Percentiles rank a stretch among this genome's conserved stretches.
These are phyloP conservation scores for Gnomoniopsis sp. DNA, from an alignment of 2,329 filamentous ascomycete species.

Conservation along the genomic window DNA sequence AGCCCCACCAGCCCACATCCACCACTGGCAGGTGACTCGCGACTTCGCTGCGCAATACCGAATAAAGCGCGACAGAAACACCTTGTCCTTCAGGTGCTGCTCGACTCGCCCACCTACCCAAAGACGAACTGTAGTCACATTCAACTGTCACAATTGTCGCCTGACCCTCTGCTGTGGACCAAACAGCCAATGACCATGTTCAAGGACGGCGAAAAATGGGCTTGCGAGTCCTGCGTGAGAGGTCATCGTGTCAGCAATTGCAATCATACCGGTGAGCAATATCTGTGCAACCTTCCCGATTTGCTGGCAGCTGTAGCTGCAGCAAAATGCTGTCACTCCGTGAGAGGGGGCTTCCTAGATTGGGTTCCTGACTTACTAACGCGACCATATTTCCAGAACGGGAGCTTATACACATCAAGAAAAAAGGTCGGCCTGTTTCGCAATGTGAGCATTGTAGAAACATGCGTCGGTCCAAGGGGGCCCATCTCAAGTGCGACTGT, in stretches of 20 bases:
- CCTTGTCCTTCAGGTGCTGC: not conserved
- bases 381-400: not conserved
- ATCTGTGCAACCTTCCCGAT: slow-evolving; percentile 18
- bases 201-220: slow-evolving; percentile 88
- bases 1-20: slow-evolving; percentile 6
- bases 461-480: slow-evolving; percentile 91
- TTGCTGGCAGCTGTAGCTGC: not conserved
- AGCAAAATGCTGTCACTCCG: not conserved
- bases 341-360: not conserved
- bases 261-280: slow-evolving; percentile 81
- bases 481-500: slow-evolving; percentile 95
- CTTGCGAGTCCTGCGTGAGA: slow-evolving; percentile 96
- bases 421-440: slow-evolving; percentile 94
- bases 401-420: slow-evolving; percentile 83
- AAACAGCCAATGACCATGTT: slow-evolving; percentile 60
- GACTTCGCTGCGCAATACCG: not conserved
- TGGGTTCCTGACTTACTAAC: not conserved
- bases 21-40: not conserved
- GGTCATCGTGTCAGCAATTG: slow-evolving; percentile 99
- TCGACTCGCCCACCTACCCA: not conserved
- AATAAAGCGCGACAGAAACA: not conserved
- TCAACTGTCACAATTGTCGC: not conserved
- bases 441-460: slow-evolving; percentile 97
- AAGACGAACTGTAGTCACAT: not conserved
- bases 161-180: slow-evolving; percentile 19